phyloP scores from a whole-genome alignment of 2,329 filamentous ascomycete species.

The Canariomyces notabilis region DNA sequence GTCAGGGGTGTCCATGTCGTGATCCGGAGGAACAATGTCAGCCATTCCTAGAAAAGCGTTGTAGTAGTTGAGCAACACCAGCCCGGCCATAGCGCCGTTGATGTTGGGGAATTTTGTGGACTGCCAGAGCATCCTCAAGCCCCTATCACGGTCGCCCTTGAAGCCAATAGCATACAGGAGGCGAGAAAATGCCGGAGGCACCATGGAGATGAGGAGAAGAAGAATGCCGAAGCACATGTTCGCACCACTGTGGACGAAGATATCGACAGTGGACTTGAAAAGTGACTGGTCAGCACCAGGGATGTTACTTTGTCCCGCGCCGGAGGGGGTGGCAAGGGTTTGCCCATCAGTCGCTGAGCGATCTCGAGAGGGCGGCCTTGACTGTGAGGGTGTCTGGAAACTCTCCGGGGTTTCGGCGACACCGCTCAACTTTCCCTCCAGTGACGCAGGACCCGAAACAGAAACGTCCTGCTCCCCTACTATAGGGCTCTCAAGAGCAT shows the following conservation, averaged over 20 bases:
- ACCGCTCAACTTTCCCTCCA: slow-evolving; percentile 20
- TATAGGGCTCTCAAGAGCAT: slow-evolving; percentile 39
- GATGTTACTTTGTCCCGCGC: slow-evolving; percentile 29
- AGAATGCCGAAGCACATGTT: slow-evolving; percentile 88
- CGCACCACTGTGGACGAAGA: slow-evolving; percentile 83
- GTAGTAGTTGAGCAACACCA: slow-evolving; percentile 80
- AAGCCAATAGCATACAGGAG: slow-evolving; percentile 88
- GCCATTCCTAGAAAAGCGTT: slow-evolving; percentile 81
- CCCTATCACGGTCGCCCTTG: slow-evolving; percentile 77
- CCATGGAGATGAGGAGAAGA: slow-evolving; percentile 81
- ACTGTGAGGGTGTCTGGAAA: not conserved
- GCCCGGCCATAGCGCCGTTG: slow-evolving; percentile 83
- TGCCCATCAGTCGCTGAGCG: not conserved
- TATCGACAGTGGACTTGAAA: slow-evolving; percentile 71
- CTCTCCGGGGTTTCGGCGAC: slow-evolving; percentile 3
- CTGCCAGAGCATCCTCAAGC: slow-evolving; percentile 83
- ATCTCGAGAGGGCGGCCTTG: not conserved
- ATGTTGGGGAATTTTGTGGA: slow-evolving; percentile 81
- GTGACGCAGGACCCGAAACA: slow-evolving; percentile 24
- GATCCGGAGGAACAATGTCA: slow-evolving; percentile 71
- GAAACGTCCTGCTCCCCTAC: slow-evolving; percentile 41
- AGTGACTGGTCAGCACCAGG: slow-evolving; percentile 55
- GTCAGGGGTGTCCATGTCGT: slow-evolving; percentile 44
- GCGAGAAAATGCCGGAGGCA: slow-evolving; percentile 84
- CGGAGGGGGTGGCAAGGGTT: slow-evolving; percentile 19